phyloP scores from a whole-genome alignment of 331 rosid species.

The Malus hybrid region DNA sequence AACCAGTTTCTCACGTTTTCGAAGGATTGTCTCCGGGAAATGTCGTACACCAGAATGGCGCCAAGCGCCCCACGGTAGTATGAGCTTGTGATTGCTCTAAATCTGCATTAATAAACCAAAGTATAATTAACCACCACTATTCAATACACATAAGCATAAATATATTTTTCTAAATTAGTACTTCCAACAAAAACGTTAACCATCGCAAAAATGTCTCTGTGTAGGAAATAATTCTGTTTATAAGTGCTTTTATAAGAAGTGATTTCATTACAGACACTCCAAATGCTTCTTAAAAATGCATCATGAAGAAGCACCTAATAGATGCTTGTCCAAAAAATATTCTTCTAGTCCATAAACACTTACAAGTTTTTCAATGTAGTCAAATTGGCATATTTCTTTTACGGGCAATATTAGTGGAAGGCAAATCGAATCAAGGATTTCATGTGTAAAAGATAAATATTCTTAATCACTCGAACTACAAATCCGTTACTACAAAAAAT shows the following conservation, averaged over 20 bases:
- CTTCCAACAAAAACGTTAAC: background rate
- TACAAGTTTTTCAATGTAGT: no score
- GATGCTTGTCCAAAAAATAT: no score
- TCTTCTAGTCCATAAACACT: background rate
- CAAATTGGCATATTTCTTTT: background rate
- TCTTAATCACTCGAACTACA: background rate
- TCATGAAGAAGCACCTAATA: no score
- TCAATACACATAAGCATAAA: background rate
- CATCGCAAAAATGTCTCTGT: background rate
- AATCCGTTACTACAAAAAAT: background rate
- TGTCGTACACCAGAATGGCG: constrained; percentile 78
- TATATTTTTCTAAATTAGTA: background rate
- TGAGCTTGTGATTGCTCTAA: constrained; percentile 93
- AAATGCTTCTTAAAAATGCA: background rate
- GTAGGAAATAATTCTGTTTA: background rate
- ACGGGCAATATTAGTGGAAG: background rate
- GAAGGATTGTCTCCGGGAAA: constrained; percentile 42
- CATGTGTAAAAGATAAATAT: background rate
- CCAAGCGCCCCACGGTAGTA: constrained; percentile 95
- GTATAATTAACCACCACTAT: background rate
- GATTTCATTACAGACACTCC: background rate
- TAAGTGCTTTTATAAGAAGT: background rate
- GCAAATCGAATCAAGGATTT: background rate
- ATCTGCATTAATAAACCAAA: constrained; percentile 32
- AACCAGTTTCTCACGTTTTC: constrained; percentile 65